Conservation (phyloP, 202 grass and related monocot genomes). For the Zizania palustris region DNA sequence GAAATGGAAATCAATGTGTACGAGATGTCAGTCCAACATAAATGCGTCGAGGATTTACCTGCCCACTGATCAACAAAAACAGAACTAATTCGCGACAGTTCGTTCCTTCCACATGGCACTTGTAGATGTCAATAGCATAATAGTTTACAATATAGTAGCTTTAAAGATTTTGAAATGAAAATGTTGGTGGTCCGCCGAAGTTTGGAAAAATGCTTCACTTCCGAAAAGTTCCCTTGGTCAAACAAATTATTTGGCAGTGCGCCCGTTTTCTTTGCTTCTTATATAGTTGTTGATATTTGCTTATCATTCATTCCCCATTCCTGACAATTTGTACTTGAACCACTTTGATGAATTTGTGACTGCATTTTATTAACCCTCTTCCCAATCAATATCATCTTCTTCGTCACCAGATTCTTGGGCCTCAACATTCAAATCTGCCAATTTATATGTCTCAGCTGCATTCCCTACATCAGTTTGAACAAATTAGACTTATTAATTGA, state of each 20-base stretch:
- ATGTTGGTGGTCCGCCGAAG: neutral
- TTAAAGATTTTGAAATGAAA: neutral
- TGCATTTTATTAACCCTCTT: slow-evolving; percentile 62
- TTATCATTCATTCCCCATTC: neutral
- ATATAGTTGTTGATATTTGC: neutral
- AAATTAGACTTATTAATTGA: slow-evolving; percentile 33
- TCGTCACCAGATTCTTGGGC: slow-evolving; percentile 80
- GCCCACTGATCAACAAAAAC: neutral
- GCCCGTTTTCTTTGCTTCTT: neutral
- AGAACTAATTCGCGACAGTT: neutral
- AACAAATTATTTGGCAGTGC: neutral
- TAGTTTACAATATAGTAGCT: slow-evolving; percentile 10
- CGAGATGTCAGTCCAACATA: no score
- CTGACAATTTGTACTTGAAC: neutral
- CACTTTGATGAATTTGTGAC: neutral
- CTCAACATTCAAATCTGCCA: slow-evolving; percentile 85
- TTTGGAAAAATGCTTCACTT: neutral
- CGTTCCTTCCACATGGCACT: neutral
- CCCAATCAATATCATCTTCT: slow-evolving; percentile 74
- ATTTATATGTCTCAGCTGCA: slow-evolving; percentile 56
- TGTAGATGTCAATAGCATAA: neutral
- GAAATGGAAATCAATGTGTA: no score
- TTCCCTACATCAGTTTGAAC: slow-evolving; percentile 51
- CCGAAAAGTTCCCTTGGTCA: neutral
- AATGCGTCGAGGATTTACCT: no score